Conservation (phyloP, 2,329 filamentous ascomycete species). For the Diaporthe helianthi region DNA sequence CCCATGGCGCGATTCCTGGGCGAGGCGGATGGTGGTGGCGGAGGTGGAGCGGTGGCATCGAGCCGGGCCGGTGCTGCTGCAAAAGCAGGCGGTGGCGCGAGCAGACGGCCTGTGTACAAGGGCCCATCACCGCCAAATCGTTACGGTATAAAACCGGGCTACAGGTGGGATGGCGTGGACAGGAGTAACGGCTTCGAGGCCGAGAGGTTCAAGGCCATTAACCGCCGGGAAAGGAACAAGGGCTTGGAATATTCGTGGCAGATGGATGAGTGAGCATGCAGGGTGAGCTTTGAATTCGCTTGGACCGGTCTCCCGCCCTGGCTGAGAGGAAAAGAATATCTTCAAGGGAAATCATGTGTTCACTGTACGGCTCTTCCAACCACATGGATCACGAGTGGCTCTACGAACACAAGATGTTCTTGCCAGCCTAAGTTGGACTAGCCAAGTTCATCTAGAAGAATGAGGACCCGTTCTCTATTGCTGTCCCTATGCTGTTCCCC, state of each 20-base stretch:
- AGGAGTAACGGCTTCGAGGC: slow-evolving; percentile 91
- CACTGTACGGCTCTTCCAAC: background rate
- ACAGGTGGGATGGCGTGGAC: slow-evolving; percentile 97
- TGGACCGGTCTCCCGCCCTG: background rate
- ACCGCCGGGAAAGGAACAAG: slow-evolving; percentile 76
- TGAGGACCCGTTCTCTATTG: slow-evolving; percentile 6
- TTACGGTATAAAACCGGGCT: slow-evolving; percentile 90
- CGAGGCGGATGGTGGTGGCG: slow-evolving; percentile 49
- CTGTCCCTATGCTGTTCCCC: background rate
- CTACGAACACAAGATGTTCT: background rate
- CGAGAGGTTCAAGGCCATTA: slow-evolving; percentile 89
- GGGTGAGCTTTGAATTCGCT: background rate
- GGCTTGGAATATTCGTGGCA: slow-evolving; percentile 92
- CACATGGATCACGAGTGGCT: background rate
- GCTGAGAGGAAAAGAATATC: background rate
- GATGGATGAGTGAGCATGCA: slow-evolving; percentile 77
- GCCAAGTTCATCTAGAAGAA: background rate
- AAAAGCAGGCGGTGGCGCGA: slow-evolving; percentile 40
- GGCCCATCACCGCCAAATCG: slow-evolving; percentile 87
- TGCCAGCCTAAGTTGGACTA: background rate
- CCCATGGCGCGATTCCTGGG: slow-evolving; percentile 83
- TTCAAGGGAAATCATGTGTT: background rate
- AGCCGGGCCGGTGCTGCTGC: slow-evolving; percentile 38
- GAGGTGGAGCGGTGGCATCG: slow-evolving; percentile 36
- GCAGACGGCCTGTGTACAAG: slow-evolving; percentile 71